Evolutionary conservation across 306 rosid species (phyloP).

Genomic region (Hippophae tibetana): DNA sequence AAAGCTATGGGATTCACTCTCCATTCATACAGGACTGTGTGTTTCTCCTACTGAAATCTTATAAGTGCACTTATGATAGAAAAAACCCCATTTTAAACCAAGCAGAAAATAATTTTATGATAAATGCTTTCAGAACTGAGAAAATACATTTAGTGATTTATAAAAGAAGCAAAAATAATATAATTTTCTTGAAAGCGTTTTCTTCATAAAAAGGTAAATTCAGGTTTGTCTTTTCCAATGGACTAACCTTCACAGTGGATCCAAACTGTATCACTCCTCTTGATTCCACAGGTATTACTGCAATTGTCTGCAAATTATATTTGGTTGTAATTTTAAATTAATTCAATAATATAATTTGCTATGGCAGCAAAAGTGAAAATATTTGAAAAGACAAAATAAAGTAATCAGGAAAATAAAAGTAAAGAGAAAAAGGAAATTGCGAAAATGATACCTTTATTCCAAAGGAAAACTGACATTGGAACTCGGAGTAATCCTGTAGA

Average conservation of each 20-base stretch:
- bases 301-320: constrained; percentile 58
- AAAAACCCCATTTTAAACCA: no score
- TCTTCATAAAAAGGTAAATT: neutral
- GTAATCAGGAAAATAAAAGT: neutral
- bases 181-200: no score
- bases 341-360: neutral
- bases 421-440: no score
- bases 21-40: no score
- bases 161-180: no score
- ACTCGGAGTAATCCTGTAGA: constrained; percentile 40
- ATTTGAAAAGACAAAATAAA: constrained; percentile 6
- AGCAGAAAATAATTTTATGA: no score
- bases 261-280: constrained; percentile 69
- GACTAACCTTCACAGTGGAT: constrained; percentile 61
- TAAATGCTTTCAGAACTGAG: no score
- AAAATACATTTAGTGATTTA: no score
- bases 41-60: no score
- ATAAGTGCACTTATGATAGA: no score
- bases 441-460: constrained; percentile 62
- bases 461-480: constrained; percentile 45
- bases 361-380: constrained; percentile 5
- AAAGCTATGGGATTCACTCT: no score
- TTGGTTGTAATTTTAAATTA: neutral
- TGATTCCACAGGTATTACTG: constrained; percentile 41
- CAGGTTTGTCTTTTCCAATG: neutral